Evolutionary conservation across 371 early-diverging fungal species (phyloP).

Genomic region (Entomophthora muscae): DNA sequence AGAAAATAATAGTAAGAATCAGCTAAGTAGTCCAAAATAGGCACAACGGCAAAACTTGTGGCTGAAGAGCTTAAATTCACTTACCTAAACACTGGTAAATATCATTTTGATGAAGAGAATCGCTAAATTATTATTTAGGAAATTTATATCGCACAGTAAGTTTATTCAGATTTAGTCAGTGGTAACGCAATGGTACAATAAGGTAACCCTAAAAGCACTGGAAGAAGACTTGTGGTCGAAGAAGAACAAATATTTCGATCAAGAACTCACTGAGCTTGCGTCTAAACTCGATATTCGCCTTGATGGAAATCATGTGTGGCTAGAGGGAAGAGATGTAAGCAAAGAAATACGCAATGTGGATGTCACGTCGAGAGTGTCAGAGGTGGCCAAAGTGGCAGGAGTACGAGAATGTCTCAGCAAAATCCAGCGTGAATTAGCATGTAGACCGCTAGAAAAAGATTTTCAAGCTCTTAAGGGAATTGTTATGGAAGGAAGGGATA

Average conservation of each 20-base stretch:
- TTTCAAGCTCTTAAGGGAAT: slow-evolving; percentile 28
- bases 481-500: slow-evolving; percentile 92
- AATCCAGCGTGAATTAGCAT: slow-evolving; percentile 35
- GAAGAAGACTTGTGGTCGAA: slow-evolving; percentile 15
- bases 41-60: slow-evolving; percentile 50
- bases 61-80: slow-evolving; percentile 52
- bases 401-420: slow-evolving; percentile 42
- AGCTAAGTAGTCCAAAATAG: slow-evolving; percentile 15
- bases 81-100: slow-evolving; percentile 62
- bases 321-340: slow-evolving; percentile 51
- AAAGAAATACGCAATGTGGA: slow-evolving; percentile 35
- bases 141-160: slow-evolving; percentile 39
- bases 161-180: not conserved
- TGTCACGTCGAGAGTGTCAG: slow-evolving; percentile 43
- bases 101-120: slow-evolving; percentile 4
- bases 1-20: not conserved
- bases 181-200: not conserved
- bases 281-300: slow-evolving; percentile 12
- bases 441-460: slow-evolving; percentile 13
- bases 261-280: slow-evolving; percentile 14
- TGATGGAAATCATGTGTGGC: slow-evolving; percentile 19
- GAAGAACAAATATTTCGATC: slow-evolving; percentile 12
- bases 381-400: slow-evolving; percentile 41
- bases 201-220: slow-evolving; percentile 38
- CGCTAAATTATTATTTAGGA: slow-evolving; percentile 3